These are phyloP conservation scores for Penicillium subrubescens DNA, from an alignment of 495 filamentous ascomycete species.

Conservation along the genomic window DNA sequence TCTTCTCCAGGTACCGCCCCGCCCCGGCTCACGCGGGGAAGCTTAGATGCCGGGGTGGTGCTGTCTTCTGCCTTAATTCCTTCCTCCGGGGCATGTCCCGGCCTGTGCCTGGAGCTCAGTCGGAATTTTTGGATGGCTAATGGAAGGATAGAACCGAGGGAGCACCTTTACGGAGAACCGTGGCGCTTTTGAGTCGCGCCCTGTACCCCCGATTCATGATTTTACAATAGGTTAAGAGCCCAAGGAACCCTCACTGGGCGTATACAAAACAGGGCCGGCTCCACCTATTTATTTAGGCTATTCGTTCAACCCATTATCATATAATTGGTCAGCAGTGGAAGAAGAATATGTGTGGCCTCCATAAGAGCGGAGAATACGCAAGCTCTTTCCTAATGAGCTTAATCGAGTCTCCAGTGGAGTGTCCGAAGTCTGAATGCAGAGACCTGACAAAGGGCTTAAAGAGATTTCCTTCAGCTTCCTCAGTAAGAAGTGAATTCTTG, in stretches of 20 bases:
- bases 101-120: neutral
- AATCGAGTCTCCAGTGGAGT: neutral
- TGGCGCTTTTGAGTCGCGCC: neutral
- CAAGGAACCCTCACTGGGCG: neutral
- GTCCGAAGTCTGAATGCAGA: neutral
- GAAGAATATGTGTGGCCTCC: neutral
- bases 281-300: neutral
- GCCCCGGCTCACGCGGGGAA: neutral
- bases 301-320: neutral
- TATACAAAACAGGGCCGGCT: neutral
- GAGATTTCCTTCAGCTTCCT: neutral
- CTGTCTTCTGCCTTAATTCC: slow-evolving; percentile 2
- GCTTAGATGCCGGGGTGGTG: neutral
- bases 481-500: neutral
- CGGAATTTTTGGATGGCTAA: neutral
- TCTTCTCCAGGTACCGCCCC: neutral
- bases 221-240: neutral
- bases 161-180: neutral
- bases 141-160: neutral
- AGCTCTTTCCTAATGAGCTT: neutral
- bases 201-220: neutral
- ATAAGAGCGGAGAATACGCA: neutral
- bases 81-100: neutral
- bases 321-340: neutral
- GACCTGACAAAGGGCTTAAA: neutral